phyloP scores from a whole-genome alignment of 306 rosid genomes.

The Medicago arabica region DNA sequence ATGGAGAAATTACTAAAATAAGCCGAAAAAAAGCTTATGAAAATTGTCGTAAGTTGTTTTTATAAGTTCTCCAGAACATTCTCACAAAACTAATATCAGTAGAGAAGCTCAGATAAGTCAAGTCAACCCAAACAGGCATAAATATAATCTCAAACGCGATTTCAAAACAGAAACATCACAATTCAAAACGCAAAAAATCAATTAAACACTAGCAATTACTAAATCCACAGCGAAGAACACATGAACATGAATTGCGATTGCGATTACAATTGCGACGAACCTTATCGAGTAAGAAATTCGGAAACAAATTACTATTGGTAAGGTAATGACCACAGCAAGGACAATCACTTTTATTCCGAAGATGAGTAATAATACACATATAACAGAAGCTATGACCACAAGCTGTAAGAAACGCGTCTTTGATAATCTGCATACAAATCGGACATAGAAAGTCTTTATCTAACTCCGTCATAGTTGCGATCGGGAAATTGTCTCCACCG shows the following conservation, averaged over 20 bases:
- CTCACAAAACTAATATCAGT: no score
- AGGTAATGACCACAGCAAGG: slow-evolving; percentile 91
- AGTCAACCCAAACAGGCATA: no score
- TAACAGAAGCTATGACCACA: slow-evolving; percentile 98
- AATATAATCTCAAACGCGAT: no score
- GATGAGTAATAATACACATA: slow-evolving; percentile 96
- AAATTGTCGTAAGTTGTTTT: no score
- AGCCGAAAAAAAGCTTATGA: no score
- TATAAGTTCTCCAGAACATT: no score
- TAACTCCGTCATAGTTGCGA: slow-evolving; percentile 46
- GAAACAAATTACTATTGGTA: slow-evolving; percentile 75
- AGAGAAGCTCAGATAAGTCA: no score
- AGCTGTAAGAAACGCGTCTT: slow-evolving; percentile 83
- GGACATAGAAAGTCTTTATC: slow-evolving; percentile 93
- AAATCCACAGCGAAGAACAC: neutral
- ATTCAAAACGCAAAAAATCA: neutral
- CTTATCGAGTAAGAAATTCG: slow-evolving; percentile 86
- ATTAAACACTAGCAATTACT: neutral
- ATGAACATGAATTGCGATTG: neutral
- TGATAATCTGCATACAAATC: slow-evolving; percentile 95
- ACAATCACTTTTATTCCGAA: slow-evolving; percentile 90
- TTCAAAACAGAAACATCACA: no score
- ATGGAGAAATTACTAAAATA: no score
- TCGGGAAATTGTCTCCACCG: slow-evolving; percentile 32
- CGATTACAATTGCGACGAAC: slow-evolving; percentile 45